phyloP scores from a whole-genome alignment of 2,329 filamentous ascomycete species.

The Pyrenochaeta sp. region DNA sequence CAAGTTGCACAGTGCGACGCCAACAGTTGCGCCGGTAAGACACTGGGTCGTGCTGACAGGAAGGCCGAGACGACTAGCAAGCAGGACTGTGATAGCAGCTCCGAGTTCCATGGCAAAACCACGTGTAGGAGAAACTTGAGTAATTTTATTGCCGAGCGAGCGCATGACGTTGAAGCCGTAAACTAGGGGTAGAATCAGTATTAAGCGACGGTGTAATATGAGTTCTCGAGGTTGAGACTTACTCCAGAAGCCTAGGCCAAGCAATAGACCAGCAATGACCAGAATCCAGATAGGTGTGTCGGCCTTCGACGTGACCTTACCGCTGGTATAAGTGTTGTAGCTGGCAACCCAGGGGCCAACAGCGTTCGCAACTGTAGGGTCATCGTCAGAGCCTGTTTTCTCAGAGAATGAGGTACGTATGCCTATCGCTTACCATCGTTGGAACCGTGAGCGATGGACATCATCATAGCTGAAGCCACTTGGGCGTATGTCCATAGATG shows the following conservation, averaged over 20 bases:
- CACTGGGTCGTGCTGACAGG: constrained; percentile 73
- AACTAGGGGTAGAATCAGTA: too few species aligned
- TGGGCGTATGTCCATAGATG: constrained; percentile 57
- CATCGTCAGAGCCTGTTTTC: too few species aligned
- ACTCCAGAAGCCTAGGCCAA: constrained; percentile 71
- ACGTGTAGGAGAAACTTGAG: constrained; percentile 67
- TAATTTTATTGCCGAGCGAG: constrained; percentile 82
- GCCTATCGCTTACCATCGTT: too few species aligned
- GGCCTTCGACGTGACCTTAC: constrained; percentile 67
- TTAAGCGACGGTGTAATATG: too few species aligned
- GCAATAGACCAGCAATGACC: constrained; percentile 65
- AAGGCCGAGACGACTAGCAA: constrained; percentile 76
- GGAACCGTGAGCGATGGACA: constrained; percentile 67
- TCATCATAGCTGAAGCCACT: constrained; percentile 52
- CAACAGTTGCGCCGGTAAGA: constrained; percentile 78
- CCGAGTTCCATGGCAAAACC: constrained; percentile 78
- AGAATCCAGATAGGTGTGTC: constrained; percentile 76
- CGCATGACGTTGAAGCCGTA: constrained; percentile 67
- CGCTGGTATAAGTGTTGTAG: constrained; percentile 59
- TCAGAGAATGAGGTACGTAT: too few species aligned
- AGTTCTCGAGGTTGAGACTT: too few species aligned
- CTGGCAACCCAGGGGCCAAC: constrained; percentile 37
- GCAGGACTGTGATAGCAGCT: constrained; percentile 75
- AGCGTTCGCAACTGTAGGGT: constrained; percentile 39
- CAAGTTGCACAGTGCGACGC: constrained; percentile 78